These are phyloP conservation scores for Malus orientalis DNA, from an alignment of 306 rosid species.

Conservation along the genomic window DNA sequence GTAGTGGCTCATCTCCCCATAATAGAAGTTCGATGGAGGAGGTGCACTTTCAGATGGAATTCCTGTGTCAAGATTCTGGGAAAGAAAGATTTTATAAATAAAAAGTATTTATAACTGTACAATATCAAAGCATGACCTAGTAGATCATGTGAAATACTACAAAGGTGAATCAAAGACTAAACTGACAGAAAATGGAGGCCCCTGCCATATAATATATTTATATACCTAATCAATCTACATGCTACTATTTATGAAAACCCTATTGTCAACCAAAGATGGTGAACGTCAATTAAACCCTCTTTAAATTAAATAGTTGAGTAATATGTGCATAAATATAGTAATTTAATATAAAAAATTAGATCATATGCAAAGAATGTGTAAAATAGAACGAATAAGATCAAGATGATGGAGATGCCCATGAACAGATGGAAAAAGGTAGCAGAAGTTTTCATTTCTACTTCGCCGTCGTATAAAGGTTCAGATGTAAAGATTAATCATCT, in stretches of 20 bases:
- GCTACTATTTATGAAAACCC: background rate
- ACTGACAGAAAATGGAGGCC: background rate
- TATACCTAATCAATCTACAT: background rate
- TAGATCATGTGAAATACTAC: background rate
- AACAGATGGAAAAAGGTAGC: background rate
- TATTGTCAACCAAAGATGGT: background rate
- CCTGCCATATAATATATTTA: background rate
- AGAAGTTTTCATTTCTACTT: background rate
- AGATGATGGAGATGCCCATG: background rate
- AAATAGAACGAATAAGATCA: background rate
- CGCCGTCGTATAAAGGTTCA: background rate
- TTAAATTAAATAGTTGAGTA: background rate
- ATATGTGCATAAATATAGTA: background rate
- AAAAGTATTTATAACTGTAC: background rate
- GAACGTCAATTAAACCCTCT: background rate
- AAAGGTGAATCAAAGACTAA: background rate
- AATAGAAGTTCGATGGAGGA: conserved; percentile 26
- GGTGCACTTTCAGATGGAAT: conserved; percentile 21
- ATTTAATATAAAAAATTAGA: background rate
- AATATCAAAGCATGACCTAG: background rate
- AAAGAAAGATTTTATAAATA: background rate
- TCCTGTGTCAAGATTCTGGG: conserved; percentile 33
- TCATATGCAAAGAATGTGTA: background rate
- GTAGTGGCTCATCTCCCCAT: conserved; percentile 60
- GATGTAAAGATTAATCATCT: background rate